Percentiles rank a stretch among this genome's conserved stretches.
phyloP scores from a whole-genome alignment of 169 alveolate species.

The Cryptosporidium xiaoi region DNA sequence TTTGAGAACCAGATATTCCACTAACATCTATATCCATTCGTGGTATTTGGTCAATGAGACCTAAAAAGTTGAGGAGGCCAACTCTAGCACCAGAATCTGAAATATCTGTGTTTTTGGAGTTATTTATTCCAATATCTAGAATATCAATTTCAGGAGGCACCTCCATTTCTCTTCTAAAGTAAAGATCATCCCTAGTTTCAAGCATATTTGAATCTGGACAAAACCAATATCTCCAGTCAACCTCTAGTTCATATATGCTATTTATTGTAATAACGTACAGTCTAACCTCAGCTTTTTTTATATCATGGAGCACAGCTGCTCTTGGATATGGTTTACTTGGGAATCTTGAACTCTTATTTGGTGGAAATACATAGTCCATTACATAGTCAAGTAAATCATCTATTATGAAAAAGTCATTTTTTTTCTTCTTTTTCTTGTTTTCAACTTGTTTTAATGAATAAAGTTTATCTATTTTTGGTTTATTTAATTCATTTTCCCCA shows the following conservation, averaged over 20 bases:
- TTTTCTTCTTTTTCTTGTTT: neutral
- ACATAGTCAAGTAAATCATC: slow-evolving; percentile 50
- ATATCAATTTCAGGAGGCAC: slow-evolving; percentile 48
- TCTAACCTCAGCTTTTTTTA: slow-evolving; percentile 26
- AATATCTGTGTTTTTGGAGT: neutral
- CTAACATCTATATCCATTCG: neutral
- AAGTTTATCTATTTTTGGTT: slow-evolving; percentile 34
- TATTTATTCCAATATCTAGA: neutral
- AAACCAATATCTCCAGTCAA: slow-evolving; percentile 70
- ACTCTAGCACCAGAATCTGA: neutral
- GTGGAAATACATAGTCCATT: slow-evolving; percentile 44
- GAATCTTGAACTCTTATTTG: slow-evolving; percentile 39
- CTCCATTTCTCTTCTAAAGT: slow-evolving; percentile 58
- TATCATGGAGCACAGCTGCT: slow-evolving; percentile 67
- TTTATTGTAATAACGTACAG: slow-evolving; percentile 47
- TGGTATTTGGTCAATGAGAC: slow-evolving; percentile 61
- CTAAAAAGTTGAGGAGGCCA: slow-evolving; percentile 58
- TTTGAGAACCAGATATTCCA: neutral
- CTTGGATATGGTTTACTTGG: slow-evolving; percentile 52
- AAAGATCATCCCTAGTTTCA: slow-evolving; percentile 59
- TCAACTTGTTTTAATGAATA: slow-evolving; percentile 33
- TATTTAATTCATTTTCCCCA: slow-evolving; percentile 6
- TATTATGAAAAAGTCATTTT: neutral
- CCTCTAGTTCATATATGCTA: slow-evolving; percentile 39
- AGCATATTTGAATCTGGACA: slow-evolving; percentile 72